phyloP scores from a whole-genome alignment of 352 stramenopile genomes.

The Phytophthora litchii region DNA sequence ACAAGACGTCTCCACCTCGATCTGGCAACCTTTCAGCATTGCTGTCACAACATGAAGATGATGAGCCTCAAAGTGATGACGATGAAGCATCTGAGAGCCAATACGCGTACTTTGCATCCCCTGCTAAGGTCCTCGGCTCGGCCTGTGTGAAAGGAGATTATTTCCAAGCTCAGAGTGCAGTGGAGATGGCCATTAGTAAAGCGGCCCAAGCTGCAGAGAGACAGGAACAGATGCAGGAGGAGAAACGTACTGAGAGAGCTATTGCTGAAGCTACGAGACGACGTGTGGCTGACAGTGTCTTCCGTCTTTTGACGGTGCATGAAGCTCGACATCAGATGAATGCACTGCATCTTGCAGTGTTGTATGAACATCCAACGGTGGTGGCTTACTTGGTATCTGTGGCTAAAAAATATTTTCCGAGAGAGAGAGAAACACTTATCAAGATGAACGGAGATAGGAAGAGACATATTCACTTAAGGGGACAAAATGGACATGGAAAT shows the following conservation, averaged over 20 bases:
- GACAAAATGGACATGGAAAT: conserved; percentile 15
- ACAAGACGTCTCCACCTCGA: conserved; percentile 19
- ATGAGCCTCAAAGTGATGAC: conserved; percentile 29
- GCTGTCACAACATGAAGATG: conserved; percentile 23
- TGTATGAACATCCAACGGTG: conserved; percentile 78
- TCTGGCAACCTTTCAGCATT: conserved; percentile 22
- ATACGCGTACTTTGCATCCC: conserved; percentile 64
- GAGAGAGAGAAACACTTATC: conserved; percentile 4
- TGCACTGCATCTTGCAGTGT: conserved; percentile 66
- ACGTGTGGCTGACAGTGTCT: conserved; percentile 41
- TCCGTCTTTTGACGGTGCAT: conserved; percentile 63
- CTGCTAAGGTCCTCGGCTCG: conserved; percentile 66
- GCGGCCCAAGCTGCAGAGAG: conserved; percentile 30
- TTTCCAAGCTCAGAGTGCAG: conserved; percentile 65
- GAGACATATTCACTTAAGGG: conserved; percentile 17
- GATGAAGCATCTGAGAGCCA: conserved; percentile 36
- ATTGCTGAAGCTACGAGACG: conserved; percentile 4
- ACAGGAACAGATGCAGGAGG: conserved; percentile 19
- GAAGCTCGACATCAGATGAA: conserved; percentile 82
- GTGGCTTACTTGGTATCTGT: conserved; percentile 61
- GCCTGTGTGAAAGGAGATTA: conserved; percentile 82
- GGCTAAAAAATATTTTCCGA: conserved; percentile 49
- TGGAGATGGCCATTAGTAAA: conserved; percentile 62
- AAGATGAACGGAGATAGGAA: conserved; percentile 16
- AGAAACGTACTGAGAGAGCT: conserved; percentile 20